Conservation (phyloP, 768 basidiomycete species). For the Suillus ampliporus region DNA sequence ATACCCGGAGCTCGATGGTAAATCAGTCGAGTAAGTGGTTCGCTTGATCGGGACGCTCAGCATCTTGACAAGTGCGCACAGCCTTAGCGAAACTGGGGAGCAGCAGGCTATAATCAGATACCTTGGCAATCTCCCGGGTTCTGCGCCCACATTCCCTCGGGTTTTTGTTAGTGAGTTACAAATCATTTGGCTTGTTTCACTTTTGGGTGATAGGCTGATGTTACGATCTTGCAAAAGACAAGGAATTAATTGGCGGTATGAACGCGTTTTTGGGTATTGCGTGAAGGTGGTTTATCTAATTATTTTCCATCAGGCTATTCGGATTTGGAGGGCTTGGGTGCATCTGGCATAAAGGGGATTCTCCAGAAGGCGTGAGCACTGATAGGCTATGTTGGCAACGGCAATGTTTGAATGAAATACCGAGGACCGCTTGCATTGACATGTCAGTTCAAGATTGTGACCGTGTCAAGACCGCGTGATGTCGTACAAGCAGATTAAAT, state of each 20-base stretch:
- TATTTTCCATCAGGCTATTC: slow-evolving; percentile 1
- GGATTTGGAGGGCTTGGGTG: neutral
- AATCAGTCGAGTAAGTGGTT: slow-evolving; percentile 6
- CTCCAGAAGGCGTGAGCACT: neutral
- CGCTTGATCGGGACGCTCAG: neutral
- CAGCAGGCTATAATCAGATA: slow-evolving; percentile 6
- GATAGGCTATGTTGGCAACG: neutral
- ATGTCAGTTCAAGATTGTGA: slow-evolving; percentile 1
- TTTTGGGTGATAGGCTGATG: neutral
- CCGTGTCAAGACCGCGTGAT: neutral
- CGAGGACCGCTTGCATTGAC: neutral
- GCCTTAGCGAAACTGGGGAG: slow-evolving; percentile 5
- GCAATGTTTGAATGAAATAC: neutral
- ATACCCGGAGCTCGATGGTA: neutral
- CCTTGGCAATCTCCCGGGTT: slow-evolving; percentile 3
- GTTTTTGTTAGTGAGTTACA: slow-evolving; percentile 5
- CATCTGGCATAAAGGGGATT: neutral
- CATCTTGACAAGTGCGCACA: neutral
- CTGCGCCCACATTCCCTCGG: slow-evolving; percentile 6
- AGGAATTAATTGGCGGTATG: slow-evolving; percentile 2
- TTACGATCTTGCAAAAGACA: neutral
- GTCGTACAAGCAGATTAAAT: slow-evolving; percentile 2
- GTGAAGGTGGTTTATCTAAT: too few species aligned
- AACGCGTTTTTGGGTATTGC: neutral
- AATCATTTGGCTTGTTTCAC: neutral